A percentile compares a stretch with the other conserved stretches of the same genome.
Conservation (phyloP, 768 basidiomycete species). For the Tylopilus sp. region DNA sequence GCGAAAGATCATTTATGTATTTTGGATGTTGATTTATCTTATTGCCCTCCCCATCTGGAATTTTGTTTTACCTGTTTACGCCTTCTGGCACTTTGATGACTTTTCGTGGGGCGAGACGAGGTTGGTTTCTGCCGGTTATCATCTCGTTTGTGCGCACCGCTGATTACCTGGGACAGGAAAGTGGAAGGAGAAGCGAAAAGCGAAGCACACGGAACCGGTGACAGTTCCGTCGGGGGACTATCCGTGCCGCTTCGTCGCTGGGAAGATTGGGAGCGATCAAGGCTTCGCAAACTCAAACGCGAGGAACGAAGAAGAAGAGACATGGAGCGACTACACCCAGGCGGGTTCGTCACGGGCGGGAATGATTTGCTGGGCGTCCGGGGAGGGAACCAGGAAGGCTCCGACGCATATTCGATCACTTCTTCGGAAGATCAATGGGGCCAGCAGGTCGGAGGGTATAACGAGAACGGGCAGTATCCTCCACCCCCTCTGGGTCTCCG, state of each 20-base stretch:
- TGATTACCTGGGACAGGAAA: slow-evolving; percentile 53
- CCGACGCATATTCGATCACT: slow-evolving; percentile 74
- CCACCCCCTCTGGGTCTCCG: slow-evolving; percentile 80
- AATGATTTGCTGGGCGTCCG: slow-evolving; percentile 60
- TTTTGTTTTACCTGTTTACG: slow-evolving; percentile 88
- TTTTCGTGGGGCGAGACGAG: slow-evolving; percentile 99
- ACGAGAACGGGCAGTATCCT: slow-evolving; percentile 81
- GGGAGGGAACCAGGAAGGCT: slow-evolving; percentile 66
- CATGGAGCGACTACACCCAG: slow-evolving; percentile 73
- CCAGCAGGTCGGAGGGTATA: slow-evolving; percentile 91
- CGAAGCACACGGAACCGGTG: slow-evolving; percentile 71
- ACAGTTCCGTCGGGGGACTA: slow-evolving; percentile 46
- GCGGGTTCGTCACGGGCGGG: slow-evolving; percentile 61
- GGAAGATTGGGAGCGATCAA: slow-evolving; percentile 99
- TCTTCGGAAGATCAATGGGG: slow-evolving; percentile 97
- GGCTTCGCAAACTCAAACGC: slow-evolving; percentile 84
- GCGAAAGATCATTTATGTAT: slow-evolving; percentile 90
- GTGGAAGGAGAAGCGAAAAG: slow-evolving; percentile 89
- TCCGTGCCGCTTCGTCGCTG: slow-evolving; percentile 92
- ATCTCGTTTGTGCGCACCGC: background rate
- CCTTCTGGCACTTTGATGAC: slow-evolving; percentile 99
- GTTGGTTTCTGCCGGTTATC: slow-evolving; percentile 39
- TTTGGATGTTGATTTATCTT: slow-evolving; percentile 98
- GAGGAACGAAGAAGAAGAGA: slow-evolving; percentile 82
- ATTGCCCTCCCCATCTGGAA: slow-evolving; percentile 95